Percentiles rank a stretch among this genome's conserved stretches.
Conservation (phyloP, 1,284 basidiomycete species). For the Coniophora puteana region DNA sequence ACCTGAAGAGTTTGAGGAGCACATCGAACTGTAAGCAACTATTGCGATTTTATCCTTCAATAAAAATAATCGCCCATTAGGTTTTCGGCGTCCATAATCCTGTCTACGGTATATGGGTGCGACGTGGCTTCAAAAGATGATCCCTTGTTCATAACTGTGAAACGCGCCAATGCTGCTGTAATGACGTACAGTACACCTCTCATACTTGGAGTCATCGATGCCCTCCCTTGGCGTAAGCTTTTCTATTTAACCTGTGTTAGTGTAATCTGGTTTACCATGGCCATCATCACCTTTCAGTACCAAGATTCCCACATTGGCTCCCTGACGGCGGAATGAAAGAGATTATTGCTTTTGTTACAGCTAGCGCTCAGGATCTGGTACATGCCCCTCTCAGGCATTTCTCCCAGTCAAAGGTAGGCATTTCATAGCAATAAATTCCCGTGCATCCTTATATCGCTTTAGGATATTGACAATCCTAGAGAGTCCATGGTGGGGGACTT, state of each 20-base stretch:
- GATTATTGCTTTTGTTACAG: too few species aligned
- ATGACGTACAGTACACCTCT: slow-evolving; percentile 22
- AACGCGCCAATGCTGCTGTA: slow-evolving; percentile 22
- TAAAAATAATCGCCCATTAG: slow-evolving; percentile 9
- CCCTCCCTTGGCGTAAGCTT: slow-evolving; percentile 26
- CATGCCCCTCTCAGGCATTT: slow-evolving; percentile 26
- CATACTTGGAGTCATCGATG: slow-evolving; percentile 23
- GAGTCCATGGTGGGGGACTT: slow-evolving; percentile 29
- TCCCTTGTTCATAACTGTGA: slow-evolving; percentile 24
- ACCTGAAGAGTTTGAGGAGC: slow-evolving; percentile 20
- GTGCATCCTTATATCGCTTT: slow-evolving; percentile 1
- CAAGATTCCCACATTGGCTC: slow-evolving; percentile 25
- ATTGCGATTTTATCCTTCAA: neutral
- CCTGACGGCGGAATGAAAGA: slow-evolving; percentile 26
- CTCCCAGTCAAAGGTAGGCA: slow-evolving; percentile 21
- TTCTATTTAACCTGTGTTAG: too few species aligned
- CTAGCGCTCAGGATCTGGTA: slow-evolving; percentile 24
- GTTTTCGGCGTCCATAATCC: slow-evolving; percentile 27
- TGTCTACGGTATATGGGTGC: slow-evolving; percentile 27
- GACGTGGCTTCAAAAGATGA: slow-evolving; percentile 22
- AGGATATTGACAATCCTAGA: slow-evolving; percentile 23
- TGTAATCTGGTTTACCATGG: slow-evolving; percentile 8
- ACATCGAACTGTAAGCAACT: slow-evolving; percentile 20
- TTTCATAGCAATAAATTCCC: neutral
- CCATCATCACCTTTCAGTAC: slow-evolving; percentile 18